Evolutionary conservation across 2,329 filamentous ascomycete species (phyloP).

Genomic region (Colletotrichum sp.): DNA sequence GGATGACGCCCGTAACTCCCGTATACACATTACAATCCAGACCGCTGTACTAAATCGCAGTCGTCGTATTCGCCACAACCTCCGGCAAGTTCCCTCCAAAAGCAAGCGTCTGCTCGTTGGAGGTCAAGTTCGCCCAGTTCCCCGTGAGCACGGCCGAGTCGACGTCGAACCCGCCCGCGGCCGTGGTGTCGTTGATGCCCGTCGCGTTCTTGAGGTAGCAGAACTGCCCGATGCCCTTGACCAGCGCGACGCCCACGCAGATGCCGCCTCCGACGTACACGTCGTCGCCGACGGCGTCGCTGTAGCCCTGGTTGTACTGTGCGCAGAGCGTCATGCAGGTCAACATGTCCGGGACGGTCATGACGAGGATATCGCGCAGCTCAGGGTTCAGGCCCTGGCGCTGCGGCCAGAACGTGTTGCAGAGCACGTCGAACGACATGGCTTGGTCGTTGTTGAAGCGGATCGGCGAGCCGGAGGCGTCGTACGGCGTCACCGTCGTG

Average conservation of each 20-base stretch:
- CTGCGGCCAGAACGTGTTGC: constrained; percentile 19
- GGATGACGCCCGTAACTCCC: background rate
- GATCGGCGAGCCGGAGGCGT: constrained; percentile 18
- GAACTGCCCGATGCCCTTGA: constrained; percentile 18
- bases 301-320: constrained; percentile 21
- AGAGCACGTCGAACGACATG: constrained; percentile 19
- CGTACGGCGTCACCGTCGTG: constrained; percentile 17
- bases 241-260: constrained; percentile 15
- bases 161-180: constrained; percentile 13
- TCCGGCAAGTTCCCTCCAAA: constrained; percentile 11
- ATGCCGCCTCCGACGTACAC: constrained; percentile 16
- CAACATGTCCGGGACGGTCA: constrained; percentile 19
- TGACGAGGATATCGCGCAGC: constrained; percentile 16
- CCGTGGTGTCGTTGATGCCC: constrained; percentile 9
- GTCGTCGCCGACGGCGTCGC: constrained; percentile 21
- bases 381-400: constrained; percentile 15
- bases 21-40: background rate
- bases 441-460: constrained; percentile 22
- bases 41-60: background rate
- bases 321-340: constrained; percentile 22
- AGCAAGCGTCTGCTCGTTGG: constrained; percentile 8
- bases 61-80: background rate
- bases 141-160: constrained; percentile 15
- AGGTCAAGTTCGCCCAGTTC: constrained; percentile 3
- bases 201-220: constrained; percentile 20